Conservation (phyloP, 2,329 filamentous ascomycete genomes). For the Fusarium buxicola region DNA sequence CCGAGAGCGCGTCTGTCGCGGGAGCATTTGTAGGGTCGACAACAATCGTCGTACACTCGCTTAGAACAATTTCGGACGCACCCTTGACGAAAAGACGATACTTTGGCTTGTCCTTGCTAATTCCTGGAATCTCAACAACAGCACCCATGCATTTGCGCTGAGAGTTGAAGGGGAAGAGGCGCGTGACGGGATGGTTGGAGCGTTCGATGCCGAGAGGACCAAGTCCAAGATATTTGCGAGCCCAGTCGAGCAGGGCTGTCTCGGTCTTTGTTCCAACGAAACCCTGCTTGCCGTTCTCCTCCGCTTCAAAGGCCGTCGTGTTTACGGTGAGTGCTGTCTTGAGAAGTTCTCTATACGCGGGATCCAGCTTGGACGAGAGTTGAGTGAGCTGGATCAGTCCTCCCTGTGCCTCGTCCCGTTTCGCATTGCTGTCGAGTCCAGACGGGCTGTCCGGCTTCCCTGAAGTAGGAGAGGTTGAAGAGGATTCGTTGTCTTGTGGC, state of each 20-base stretch:
- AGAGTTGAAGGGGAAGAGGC: conserved; percentile 67
- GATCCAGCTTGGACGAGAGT: conserved; percentile 24
- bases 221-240: conserved; percentile 62
- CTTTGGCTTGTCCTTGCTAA: conserved; percentile 39
- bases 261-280: conserved; percentile 69
- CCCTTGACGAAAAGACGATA: conserved; percentile 67
- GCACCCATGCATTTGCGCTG: conserved; percentile 67
- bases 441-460: neutral
- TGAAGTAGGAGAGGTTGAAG: conserved; percentile 6
- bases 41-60: conserved; percentile 62
- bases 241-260: conserved; percentile 64
- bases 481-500: conserved; percentile 39
- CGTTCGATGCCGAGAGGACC: conserved; percentile 58
- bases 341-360: conserved; percentile 30
- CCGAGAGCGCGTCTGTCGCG: conserved; percentile 24
- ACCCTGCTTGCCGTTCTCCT: conserved; percentile 54
- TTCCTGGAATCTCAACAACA: conserved; percentile 59
- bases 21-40: conserved; percentile 60
- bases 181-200: conserved; percentile 58
- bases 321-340: conserved; percentile 61
- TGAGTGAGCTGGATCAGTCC: conserved; percentile 11
- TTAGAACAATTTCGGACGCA: conserved; percentile 66
- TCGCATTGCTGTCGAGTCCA: conserved; percentile 5
- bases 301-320: conserved; percentile 66
- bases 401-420: conserved; percentile 2